Conservation (phyloP, 345 rosid genomes). For the Erodium maritimum region DNA sequence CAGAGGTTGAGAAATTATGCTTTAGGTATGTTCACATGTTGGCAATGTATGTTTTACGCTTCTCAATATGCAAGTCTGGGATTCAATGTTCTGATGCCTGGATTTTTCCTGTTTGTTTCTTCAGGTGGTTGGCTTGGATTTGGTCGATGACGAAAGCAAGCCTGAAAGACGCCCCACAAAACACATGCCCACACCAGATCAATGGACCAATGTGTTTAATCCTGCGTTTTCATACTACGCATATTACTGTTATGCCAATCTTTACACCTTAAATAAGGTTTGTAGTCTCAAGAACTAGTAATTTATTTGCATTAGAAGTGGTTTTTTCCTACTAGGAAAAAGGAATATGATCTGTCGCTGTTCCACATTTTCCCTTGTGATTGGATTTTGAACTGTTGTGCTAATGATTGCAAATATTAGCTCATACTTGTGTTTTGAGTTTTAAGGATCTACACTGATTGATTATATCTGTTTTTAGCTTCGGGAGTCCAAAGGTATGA, state of each 20-base stretch:
- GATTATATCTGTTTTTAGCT: conserved; percentile 41
- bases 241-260: conserved; percentile 92
- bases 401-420: too few species aligned
- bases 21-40: background rate
- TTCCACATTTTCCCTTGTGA: too few species aligned
- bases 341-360: background rate
- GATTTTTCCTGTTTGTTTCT: conserved; percentile 12
- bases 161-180: conserved; percentile 99
- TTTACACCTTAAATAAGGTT: conserved; percentile 90
- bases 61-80: too few species aligned
- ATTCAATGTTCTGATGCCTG: too few species aligned
- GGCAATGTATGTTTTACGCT: background rate
- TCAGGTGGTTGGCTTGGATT: conserved; percentile 96
- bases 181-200: conserved; percentile 99
- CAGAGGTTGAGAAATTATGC: background rate
- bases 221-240: conserved; percentile 94
- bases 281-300: background rate
- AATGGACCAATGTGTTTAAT: conserved; percentile 94
- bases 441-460: conserved; percentile 8
- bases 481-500: conserved; percentile 97
- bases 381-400: too few species aligned
- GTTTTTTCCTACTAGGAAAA: too few species aligned
- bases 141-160: conserved; percentile 99
- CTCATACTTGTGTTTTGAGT: background rate
- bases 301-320: background rate